phyloP scores from a whole-genome alignment of 2,329 filamentous ascomycete species.

The Corinectria fuckeliana region DNA sequence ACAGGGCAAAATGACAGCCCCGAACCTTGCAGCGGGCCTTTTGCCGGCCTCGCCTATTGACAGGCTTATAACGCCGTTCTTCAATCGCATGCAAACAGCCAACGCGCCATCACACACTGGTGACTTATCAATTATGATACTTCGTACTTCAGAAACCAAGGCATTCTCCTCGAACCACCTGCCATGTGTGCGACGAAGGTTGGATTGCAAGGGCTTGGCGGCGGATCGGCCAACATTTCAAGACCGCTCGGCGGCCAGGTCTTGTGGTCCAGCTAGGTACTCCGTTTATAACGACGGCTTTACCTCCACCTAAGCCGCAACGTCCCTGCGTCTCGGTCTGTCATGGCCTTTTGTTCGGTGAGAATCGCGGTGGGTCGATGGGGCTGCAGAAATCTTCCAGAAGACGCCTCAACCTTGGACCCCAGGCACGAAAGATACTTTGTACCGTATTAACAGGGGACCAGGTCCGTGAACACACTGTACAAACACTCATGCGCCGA shows the following conservation, averaged over 20 bases:
- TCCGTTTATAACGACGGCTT: slow-evolving; percentile 13
- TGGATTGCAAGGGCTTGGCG: background rate
- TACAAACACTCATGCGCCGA: slow-evolving; percentile 8
- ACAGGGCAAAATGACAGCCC: slow-evolving; percentile 15
- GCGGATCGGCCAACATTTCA: background rate
- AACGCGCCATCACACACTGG: background rate
- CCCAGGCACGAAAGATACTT: slow-evolving; percentile 21
- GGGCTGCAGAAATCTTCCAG: slow-evolving; percentile 40
- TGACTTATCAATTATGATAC: background rate
- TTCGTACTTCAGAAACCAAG: background rate
- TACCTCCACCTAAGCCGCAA: background rate
- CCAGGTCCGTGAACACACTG: slow-evolving; percentile 19
- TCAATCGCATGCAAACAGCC: slow-evolving; percentile 6
- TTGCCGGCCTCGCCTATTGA: slow-evolving; percentile 34
- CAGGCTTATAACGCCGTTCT: slow-evolving; percentile 15
- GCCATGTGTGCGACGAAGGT: too few relatives aligned
- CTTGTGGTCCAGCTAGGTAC: background rate
- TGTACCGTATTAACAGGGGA: slow-evolving; percentile 16
- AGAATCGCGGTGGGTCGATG: slow-evolving; percentile 30
- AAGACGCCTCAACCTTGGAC: slow-evolving; percentile 32
- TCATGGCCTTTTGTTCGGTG: slow-evolving; percentile 25
- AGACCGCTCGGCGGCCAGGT: background rate
- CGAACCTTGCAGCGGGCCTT: slow-evolving; percentile 28
- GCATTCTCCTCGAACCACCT: background rate
- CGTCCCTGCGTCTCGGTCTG: slow-evolving; percentile 26